These are phyloP conservation scores for Naganishia cerealis DNA, from an alignment of 1,284 basidiomycete species.

Conservation along the genomic window DNA sequence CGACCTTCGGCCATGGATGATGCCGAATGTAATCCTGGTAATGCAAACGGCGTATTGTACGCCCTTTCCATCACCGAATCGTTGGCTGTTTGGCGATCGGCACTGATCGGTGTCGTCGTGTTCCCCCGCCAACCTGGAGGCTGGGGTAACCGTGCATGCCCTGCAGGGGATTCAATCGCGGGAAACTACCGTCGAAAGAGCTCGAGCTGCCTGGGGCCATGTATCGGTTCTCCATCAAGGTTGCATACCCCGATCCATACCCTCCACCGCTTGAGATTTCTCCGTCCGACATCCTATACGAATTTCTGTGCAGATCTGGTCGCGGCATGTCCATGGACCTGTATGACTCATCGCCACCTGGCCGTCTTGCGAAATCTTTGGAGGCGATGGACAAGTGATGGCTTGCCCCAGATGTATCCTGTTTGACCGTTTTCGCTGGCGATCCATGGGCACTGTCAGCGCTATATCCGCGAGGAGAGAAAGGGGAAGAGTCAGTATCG, in stretches of 20 bases:
- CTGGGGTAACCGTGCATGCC: slow-evolving; percentile 6
- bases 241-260: slow-evolving; percentile 2
- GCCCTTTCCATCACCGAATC: background rate
- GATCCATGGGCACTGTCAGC: slow-evolving; percentile 13
- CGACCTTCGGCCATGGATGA: slow-evolving; percentile 5
- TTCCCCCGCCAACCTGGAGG: background rate
- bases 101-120: slow-evolving; percentile 16
- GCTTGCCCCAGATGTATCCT: background rate
- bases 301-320: background rate
- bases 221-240: slow-evolving; percentile 15
- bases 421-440: background rate
- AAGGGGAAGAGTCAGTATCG: background rate
- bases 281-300: slow-evolving; percentile 9
- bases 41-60: slow-evolving; percentile 24
- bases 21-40: slow-evolving; percentile 16
- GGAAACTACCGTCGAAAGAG: background rate
- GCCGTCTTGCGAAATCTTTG: slow-evolving; percentile 1
- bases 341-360: background rate
- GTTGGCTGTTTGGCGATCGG: slow-evolving; percentile 15
- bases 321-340: background rate
- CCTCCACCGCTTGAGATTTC: background rate
- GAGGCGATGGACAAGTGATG: background rate
- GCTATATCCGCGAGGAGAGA: background rate
- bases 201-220: background rate
- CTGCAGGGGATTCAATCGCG: slow-evolving; percentile 14